A percentile compares a stretch with the other conserved stretches of the same genome.
phyloP scores from a whole-genome alignment of 2,329 filamentous ascomycete species.

The Sordariomycetes sp. region DNA sequence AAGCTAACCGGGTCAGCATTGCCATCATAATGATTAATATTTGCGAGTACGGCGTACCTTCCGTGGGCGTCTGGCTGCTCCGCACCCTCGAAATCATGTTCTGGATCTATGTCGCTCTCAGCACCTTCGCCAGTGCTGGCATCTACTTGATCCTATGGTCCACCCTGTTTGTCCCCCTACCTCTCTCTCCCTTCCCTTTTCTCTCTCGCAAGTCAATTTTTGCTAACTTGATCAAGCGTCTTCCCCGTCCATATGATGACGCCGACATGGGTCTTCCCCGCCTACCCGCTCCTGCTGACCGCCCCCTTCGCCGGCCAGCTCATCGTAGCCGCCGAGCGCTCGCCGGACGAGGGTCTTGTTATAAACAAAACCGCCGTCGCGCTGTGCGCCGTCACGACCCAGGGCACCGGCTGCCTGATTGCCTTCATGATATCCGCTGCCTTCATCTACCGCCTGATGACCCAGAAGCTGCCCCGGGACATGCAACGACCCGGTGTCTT shows the following conservation, averaged over 20 bases:
- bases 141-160: slow-evolving; percentile 70
- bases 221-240: slow-evolving; percentile 22
- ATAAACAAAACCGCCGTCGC: slow-evolving; percentile 37
- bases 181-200: background rate
- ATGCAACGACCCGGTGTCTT: slow-evolving; percentile 73
- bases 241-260: slow-evolving; percentile 75
- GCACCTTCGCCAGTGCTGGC: slow-evolving; percentile 56
- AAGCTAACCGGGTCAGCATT: too few species aligned
- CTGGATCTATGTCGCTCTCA: slow-evolving; percentile 64
- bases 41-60: slow-evolving; percentile 63
- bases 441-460: slow-evolving; percentile 82
- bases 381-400: slow-evolving; percentile 37
- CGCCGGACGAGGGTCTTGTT: slow-evolving; percentile 9
- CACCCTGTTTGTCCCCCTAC: slow-evolving; percentile 32
- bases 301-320: slow-evolving; percentile 61
- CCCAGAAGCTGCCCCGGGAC: slow-evolving; percentile 72
- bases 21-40: slow-evolving; percentile 72
- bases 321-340: slow-evolving; percentile 28
- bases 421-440: slow-evolving; percentile 74
- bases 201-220: background rate
- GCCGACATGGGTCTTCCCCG: slow-evolving; percentile 80
- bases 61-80: slow-evolving; percentile 53
- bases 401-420: slow-evolving; percentile 47
- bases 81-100: slow-evolving; percentile 55
- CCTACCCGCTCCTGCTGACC: slow-evolving; percentile 70